Percentiles rank a stretch among this genome's conserved stretches.
phyloP scores from a whole-genome alignment of 306 rosid species.

The Pyrus betulifolia region DNA sequence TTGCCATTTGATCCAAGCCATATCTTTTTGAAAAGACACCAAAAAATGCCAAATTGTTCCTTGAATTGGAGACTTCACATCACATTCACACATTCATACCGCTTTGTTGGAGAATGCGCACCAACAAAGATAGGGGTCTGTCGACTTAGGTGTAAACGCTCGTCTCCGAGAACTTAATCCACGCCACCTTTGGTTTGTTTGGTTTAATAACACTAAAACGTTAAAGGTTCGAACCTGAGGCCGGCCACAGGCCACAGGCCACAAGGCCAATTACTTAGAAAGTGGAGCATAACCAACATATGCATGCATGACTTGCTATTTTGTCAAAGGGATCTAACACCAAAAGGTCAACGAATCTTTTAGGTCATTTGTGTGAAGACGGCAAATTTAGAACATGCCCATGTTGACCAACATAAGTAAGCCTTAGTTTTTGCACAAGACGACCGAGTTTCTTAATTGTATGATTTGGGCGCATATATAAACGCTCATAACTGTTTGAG shows the following conservation, averaged over 20 bases:
- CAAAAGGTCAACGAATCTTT: constrained; percentile 21
- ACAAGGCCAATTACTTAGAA: background rate
- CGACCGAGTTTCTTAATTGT: background rate
- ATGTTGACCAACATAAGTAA: background rate
- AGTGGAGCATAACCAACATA: constrained; percentile 8
- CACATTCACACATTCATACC: too few relatives aligned
- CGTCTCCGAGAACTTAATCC: too few relatives aligned
- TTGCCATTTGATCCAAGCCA: too few relatives aligned
- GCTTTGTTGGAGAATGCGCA: too few relatives aligned
- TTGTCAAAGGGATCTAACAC: constrained; percentile 12
- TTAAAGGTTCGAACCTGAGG: background rate
- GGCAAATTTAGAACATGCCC: background rate
- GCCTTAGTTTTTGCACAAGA: background rate
- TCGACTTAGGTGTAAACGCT: too few relatives aligned
- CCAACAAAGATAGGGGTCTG: too few relatives aligned
- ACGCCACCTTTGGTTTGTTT: background rate
- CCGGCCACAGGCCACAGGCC: background rate
- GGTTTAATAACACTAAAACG: constrained; percentile 1
- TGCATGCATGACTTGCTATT: constrained; percentile 7
- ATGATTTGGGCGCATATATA: background rate
- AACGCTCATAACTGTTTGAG: background rate
- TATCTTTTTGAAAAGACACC: too few relatives aligned
- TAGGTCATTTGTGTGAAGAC: constrained; percentile 14
- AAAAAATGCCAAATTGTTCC: too few relatives aligned
- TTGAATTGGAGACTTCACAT: too few relatives aligned